A percentile compares a stretch with the other conserved stretches of the same genome.
phyloP scores from a whole-genome alignment of 139 green algal species.

The Zygnema circumcarinatum region DNA sequence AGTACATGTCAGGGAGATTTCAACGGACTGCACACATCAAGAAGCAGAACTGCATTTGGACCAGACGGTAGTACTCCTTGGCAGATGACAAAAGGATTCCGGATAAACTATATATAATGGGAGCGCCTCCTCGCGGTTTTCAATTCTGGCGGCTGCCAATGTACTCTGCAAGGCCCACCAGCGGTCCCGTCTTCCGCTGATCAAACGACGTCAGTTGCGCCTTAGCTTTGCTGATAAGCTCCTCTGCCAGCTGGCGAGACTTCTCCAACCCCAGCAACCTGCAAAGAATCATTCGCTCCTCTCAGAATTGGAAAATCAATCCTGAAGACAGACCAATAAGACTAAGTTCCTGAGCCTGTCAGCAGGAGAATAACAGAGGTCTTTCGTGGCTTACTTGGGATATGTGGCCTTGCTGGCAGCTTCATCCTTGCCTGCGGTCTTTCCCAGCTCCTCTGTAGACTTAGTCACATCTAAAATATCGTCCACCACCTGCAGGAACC shows the following conservation, averaged over 20 bases:
- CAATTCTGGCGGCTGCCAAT: slow-evolving; percentile 93
- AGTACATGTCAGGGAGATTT: too few relatives aligned
- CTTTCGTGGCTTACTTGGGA: slow-evolving; percentile 68
- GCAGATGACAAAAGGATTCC: too few relatives aligned
- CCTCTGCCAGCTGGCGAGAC: slow-evolving; percentile 77
- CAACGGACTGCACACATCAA: too few relatives aligned
- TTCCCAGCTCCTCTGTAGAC: slow-evolving; percentile 88
- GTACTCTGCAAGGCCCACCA: slow-evolving; percentile 94
- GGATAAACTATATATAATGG: too few relatives aligned
- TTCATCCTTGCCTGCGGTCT: slow-evolving; percentile 98
- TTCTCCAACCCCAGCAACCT: slow-evolving; percentile 63
- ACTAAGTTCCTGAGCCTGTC: slow-evolving; percentile 15
- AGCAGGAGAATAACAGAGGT: neutral
- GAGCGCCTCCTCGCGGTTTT: too few relatives aligned
- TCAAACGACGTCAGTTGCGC: slow-evolving; percentile 83
- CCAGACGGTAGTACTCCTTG: too few relatives aligned
- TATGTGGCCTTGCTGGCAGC: slow-evolving; percentile 96
- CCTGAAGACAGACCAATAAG: too few relatives aligned
- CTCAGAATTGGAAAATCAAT: too few relatives aligned
- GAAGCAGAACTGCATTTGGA: too few relatives aligned
- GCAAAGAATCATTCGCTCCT: neutral
- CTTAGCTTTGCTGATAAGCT: slow-evolving; percentile 93
- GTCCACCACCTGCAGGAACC: slow-evolving; percentile 84
- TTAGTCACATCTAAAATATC: slow-evolving; percentile 97
- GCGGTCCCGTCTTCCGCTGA: slow-evolving; percentile 74